Conservation (phyloP, 2,329 filamentous ascomycete species). For the Botrytis fabae region DNA sequence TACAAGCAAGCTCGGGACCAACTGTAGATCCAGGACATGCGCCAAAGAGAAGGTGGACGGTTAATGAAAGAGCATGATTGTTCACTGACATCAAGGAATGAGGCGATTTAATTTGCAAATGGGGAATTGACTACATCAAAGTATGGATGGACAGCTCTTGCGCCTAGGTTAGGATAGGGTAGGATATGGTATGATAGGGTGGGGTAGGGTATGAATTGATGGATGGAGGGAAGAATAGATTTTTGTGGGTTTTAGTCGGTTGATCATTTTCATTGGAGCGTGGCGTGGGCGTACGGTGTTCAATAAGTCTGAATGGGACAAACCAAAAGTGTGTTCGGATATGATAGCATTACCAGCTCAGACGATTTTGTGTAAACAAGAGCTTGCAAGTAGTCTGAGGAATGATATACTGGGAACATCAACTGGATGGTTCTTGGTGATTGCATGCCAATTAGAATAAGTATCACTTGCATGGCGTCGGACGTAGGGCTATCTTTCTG, state of each 20-base stretch:
- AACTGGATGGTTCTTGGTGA: not conserved
- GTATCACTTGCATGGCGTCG: not conserved
- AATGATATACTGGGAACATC: not conserved
- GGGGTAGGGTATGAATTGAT: not conserved
- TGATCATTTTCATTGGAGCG: conserved; percentile 11
- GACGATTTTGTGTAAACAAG: not conserved
- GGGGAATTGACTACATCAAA: too few species aligned
- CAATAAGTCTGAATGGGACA: not conserved
- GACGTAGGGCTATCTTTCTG: not conserved
- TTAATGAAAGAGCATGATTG: conserved; percentile 45
- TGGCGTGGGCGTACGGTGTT: conserved; percentile 8
- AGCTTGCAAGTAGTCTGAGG: not conserved
- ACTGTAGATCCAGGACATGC: conserved; percentile 49
- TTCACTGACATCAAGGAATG: not conserved
- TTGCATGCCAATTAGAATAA: not conserved
- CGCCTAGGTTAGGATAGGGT: not conserved
- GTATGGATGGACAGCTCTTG: not conserved
- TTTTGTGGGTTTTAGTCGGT: not conserved
- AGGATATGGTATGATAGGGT: not conserved
- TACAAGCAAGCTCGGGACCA: conserved; percentile 31
- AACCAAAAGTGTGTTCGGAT: not conserved
- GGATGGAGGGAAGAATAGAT: conserved; percentile 2
- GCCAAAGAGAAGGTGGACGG: conserved; percentile 55
- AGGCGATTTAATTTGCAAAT: not conserved
- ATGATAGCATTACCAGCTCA: not conserved